Conservation (phyloP, 768 basidiomycete species). For the Suillus subluteus region DNA sequence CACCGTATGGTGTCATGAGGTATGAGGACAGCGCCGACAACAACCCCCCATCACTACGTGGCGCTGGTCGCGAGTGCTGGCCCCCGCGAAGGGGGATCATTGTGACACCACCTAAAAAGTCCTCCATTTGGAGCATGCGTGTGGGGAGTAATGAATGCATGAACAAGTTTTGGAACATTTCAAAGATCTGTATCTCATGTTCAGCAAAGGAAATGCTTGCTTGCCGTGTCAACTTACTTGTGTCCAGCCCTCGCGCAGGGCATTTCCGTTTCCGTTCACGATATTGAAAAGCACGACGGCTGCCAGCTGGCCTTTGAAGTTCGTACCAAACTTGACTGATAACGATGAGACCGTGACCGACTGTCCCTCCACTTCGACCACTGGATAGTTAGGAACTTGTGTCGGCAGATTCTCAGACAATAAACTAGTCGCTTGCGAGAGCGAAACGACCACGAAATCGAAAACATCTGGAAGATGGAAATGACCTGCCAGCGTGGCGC, state of each 20-base stretch:
- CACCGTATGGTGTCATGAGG: constrained; percentile 90
- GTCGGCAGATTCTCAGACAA: constrained; percentile 72
- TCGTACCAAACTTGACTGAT: constrained; percentile 92
- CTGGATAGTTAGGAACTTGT: constrained; percentile 81
- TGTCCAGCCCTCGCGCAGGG: constrained; percentile 93
- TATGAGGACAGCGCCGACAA: constrained; percentile 94
- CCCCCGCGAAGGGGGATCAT: constrained; percentile 88
- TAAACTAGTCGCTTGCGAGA: constrained; percentile 90
- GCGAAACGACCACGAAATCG: constrained; percentile 91
- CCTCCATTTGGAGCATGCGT: constrained; percentile 95
- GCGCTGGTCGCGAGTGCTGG: constrained; percentile 61
- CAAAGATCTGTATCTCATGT: constrained; percentile 72
- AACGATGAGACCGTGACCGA: constrained; percentile 88
- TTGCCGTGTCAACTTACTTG: constrained; percentile 52
- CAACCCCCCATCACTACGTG: constrained; percentile 85
- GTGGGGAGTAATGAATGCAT: constrained; percentile 89
- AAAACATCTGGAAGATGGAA: constrained; percentile 95
- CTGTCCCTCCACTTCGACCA: constrained; percentile 89
- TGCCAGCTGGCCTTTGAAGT: constrained; percentile 93
- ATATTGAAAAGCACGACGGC: constrained; percentile 98
- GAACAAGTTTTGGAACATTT: constrained; percentile 98
- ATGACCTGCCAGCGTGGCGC: constrained; percentile 87
- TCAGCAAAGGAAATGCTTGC: constrained; percentile 1
- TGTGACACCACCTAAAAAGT: constrained; percentile 93
- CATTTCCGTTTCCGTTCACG: constrained; percentile 93